Percentiles rank a stretch among this genome's conserved stretches.
phyloP scores from a whole-genome alignment of 331 rosid species.

The Saraca asoca region DNA sequence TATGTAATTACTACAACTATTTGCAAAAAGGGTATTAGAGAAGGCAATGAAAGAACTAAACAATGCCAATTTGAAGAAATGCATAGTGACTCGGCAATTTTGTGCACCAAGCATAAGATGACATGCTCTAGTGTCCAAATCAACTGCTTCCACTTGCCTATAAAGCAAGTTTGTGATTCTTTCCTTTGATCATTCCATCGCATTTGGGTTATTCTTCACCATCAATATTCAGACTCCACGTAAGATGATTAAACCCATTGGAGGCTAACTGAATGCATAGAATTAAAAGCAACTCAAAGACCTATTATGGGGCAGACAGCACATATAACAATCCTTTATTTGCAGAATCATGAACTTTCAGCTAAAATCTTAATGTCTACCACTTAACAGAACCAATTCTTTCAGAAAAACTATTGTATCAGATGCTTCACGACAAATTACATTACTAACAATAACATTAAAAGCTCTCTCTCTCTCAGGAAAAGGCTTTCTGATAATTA shows the following conservation, averaged over 20 bases:
- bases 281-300: slow-evolving; percentile 27
- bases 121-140: slow-evolving; percentile 42
- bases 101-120: slow-evolving; percentile 40
- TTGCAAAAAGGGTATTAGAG: no score
- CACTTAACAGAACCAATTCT: slow-evolving; percentile 24
- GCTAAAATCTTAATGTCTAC: slow-evolving; percentile 37
- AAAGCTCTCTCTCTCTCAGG: neutral
- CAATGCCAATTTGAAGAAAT: slow-evolving; percentile 24
- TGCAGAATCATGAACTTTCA: slow-evolving; percentile 36
- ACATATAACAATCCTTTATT: slow-evolving; percentile 32
- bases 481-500: slow-evolving; percentile 11
- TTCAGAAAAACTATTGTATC: slow-evolving; percentile 30
- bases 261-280: slow-evolving; percentile 3
- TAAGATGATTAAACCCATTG: slow-evolving; percentile 28
- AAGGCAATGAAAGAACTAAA: no score
- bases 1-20: no score
- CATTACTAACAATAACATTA: neutral
- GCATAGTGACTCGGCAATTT: slow-evolving; percentile 39
- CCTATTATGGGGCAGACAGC: slow-evolving; percentile 21
- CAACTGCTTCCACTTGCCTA: slow-evolving; percentile 47
- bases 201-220: slow-evolving; percentile 26
- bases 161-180: slow-evolving; percentile 26
- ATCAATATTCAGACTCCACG: slow-evolving; percentile 20
- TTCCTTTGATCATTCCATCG: slow-evolving; percentile 16
- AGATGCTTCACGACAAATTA: slow-evolving; percentile 32